phyloP scores from a whole-genome alignment of 495 filamentous ascomycete genomes.

The Trichoderma erinaceum region DNA sequence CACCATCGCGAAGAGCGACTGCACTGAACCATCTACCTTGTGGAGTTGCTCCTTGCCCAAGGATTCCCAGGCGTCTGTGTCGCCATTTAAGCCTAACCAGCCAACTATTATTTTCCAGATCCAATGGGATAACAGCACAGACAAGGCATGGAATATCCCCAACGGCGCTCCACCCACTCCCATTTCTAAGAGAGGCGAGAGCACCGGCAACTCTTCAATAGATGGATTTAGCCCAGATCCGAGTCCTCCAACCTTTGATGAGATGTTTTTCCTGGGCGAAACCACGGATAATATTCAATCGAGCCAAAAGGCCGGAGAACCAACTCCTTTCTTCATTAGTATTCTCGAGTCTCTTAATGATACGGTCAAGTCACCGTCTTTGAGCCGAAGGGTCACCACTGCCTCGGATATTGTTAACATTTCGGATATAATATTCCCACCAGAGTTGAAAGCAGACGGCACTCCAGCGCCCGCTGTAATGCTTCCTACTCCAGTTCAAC shows the following conservation, averaged over 20 bases:
- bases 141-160: slow-evolving; percentile 37
- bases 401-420: slow-evolving; percentile 30
- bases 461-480: slow-evolving; percentile 67
- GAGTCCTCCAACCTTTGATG: slow-evolving; percentile 55
- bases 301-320: slow-evolving; percentile 57
- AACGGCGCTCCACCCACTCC: slow-evolving; percentile 28
- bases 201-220: not conserved
- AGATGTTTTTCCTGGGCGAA: slow-evolving; percentile 74
- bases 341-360: slow-evolving; percentile 33
- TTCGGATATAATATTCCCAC: slow-evolving; percentile 51
- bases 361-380: slow-evolving; percentile 29
- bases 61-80: slow-evolving; percentile 55
- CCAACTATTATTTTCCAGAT: slow-evolving; percentile 79
- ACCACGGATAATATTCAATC: slow-evolving; percentile 65
- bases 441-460: slow-evolving; percentile 56
- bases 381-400: slow-evolving; percentile 30
- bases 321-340: slow-evolving; percentile 63
- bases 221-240: slow-evolving; percentile 53
- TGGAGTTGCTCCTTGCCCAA: slow-evolving; percentile 84
- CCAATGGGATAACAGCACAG: slow-evolving; percentile 66
- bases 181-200: not conserved
- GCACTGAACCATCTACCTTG: slow-evolving; percentile 59
- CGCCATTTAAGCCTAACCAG: slow-evolving; percentile 54
- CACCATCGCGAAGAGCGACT: slow-evolving; percentile 51
- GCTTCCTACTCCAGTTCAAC: slow-evolving; percentile 58